Base-by-base conservation (phyloP, 768 basidiomycete species). In the Mycena maculata region DNA sequence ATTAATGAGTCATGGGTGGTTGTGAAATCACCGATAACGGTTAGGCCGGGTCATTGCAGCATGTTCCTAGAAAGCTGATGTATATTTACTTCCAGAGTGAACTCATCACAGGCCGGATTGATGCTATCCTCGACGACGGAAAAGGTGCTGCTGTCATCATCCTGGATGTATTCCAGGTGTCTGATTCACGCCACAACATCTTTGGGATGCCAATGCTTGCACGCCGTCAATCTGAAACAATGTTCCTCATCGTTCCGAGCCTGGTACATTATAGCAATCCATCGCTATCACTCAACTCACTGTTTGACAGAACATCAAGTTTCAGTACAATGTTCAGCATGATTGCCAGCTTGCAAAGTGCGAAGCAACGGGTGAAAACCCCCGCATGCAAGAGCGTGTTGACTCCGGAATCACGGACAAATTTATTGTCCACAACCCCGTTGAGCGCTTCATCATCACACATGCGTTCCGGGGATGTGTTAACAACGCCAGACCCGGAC, bases 321-420 rank as follows among this genome's bases (percentile, higher is more conserved):
- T 76, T 52, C 63, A 44, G 10, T 65, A 73, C 60, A 75, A 75
- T 59, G 72, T 60, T 12, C 75, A 76, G 52, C 73, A 76, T 55
- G 72, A 76, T 57, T 75, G 75, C 53, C 53, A 41, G 9, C 4
- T n/a, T 13, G 60, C 59, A 3, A 27, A 45, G 27, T 76, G 75
- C 50, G 53, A 27, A 25, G 53, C 59, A 9, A 59, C 63, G 12
- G 71, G 64, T 20, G 33, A 56, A 6, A 45, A 54, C 8, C 45
- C 25, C 6, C 25, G 63, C n/a, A 45, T 57, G n/a, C 76, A 76
- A 53, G 75, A 78, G 53, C 67, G 73, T 1, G 48, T 65, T 13
- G 45, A 49, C 20, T 73, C 75, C 13, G 57, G 28, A 4, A 36
- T 58, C 3, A 70, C 52, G 0, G 65, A 69, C 13, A 44, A 48